Base-by-base conservation (phyloP, 2,329 filamentous ascomycete genomes). In the Fusarium nanum region DNA sequence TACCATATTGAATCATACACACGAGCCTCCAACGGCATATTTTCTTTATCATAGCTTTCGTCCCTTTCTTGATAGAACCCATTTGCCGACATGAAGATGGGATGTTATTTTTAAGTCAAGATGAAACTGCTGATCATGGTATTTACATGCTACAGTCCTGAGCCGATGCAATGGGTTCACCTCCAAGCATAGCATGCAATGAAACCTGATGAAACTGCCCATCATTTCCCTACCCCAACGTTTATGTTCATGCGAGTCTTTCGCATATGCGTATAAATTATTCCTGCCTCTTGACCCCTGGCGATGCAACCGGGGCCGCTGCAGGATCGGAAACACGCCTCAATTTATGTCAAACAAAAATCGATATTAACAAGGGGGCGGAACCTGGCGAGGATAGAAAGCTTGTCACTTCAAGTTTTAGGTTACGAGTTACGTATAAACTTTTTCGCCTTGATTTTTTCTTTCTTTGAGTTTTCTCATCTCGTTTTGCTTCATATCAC, bases 11-110 rank as follows among this genome's bases (percentile, higher is more conserved):
- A 44, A 44, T 57, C 60, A 59, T 58, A 57, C 67, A 67, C 61
- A 57, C 60, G 63, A 41, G 68, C 73, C 72, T 67, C 42, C 53
- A 55, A 73, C 67, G 73, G 73, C 72, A 71, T 58, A 68, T 72
- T 73, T 68, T 62, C 53, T 28, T 69, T 57, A 42, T 49, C 45
- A 42, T n/a, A 47, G 18, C 49, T 23, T 65, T 45, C 30, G 11
- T 28, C 37, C 48, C 45, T 37, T 42, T 13, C 34, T 37, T 37
- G 34, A 37, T 37, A 37, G 10, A 18, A 27, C 7, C n/a, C 12
- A 18, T 53, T 42, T 53, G 23, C n/a, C 34, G 49, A 34, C 49
- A 42, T 53, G 14, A 32, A 48, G 23, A 34, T 47, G 40, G 28
- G n/a, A 37, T 27, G 32, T 49, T 64, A 55, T 37, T 50, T 64